Conservation (phyloP, 148 eudicot species). For the Bassia scoparia region DNA sequence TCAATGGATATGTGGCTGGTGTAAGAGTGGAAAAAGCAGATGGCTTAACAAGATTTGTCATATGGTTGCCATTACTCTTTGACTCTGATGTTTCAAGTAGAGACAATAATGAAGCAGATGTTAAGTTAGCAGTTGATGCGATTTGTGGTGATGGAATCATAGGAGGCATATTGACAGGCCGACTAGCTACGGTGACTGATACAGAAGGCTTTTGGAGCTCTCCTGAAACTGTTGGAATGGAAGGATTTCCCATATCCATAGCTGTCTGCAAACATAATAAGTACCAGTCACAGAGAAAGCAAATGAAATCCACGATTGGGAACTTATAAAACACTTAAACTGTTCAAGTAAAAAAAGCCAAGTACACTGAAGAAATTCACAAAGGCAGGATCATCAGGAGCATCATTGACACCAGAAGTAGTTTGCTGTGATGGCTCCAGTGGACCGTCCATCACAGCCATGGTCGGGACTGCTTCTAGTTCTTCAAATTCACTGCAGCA, state of each 20-base stretch:
- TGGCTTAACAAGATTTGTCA: slow-evolving; percentile 68
- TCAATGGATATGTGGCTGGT: too few species aligned
- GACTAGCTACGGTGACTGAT: slow-evolving; percentile 33
- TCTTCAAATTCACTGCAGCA: too few species aligned
- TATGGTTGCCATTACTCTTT: slow-evolving; percentile 30
- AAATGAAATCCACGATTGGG: too few species aligned
- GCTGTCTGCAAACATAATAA: slow-evolving; percentile 65
- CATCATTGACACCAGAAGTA: slow-evolving; percentile 42
- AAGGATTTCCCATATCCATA: slow-evolving; percentile 45
- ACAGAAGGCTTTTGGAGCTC: slow-evolving; percentile 39
- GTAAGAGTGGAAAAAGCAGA: slow-evolving; percentile 53
- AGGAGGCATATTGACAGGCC: slow-evolving; percentile 38
- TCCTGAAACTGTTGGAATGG: slow-evolving; percentile 38
- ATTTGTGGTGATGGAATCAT: slow-evolving; percentile 35
- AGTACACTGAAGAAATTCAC: slow-evolving; percentile 74
- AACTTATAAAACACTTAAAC: too few species aligned
- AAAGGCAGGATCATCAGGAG: slow-evolving; percentile 57
- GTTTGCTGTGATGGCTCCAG: slow-evolving; percentile 63
- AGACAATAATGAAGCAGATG: slow-evolving; percentile 49
- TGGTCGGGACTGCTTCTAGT: too few species aligned
- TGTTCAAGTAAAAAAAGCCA: neutral
- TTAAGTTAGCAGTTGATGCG: too few species aligned
- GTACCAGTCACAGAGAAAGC: too few species aligned
- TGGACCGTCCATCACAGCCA: slow-evolving; percentile 84
- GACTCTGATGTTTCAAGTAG: slow-evolving; percentile 41